Evolutionary conservation across 1,284 basidiomycete genomes (phyloP), one percentile per base, ranked within the genome.

Genomic region (Mycena citricolor): DNA sequence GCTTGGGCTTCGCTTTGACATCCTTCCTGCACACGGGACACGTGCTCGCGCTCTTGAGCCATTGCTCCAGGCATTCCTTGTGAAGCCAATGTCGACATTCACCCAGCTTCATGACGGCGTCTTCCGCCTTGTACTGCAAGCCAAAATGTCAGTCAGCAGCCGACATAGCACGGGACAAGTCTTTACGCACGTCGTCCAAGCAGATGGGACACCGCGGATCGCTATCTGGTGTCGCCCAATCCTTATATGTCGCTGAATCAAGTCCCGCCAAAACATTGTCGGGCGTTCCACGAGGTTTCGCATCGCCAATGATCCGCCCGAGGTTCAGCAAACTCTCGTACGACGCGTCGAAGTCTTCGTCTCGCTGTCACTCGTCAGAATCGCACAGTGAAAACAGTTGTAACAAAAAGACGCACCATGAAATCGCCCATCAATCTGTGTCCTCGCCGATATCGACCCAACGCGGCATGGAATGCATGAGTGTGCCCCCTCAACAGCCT

Each of bases 81-180:
- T 89, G 86, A 50, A 88, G 65, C 86, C 86, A 89, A 60, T 89
- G 86, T 2, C 75, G 64, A 51, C 86, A 89, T 36, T 78, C 77
- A n/a, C 73, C 65, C 2, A 86, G 68, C 51, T 80, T 84, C 33
- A 81, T 67, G 11, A 86, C 71, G 1, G 67, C 53, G 54, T 87
- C 86, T 16, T 61, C 59, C 4, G 73, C 65, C 39, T 69, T 62
- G 52, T 88, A 89, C 86, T 89, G 44, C 20, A 37, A 31, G 44
- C 19, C 44, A 31, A 35, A 34, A 10, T 16, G 40, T 14, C 39
- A 39, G n/a, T 60, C 39, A 58, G 32, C 14, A 37, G 30, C 14
- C 29, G 23, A 38, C 23, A 20, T 5, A 19, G 13, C 19, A 37
- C 33, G n/a, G 32, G 14, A 17, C 34, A 32, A 22, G 40, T 38